phyloP scores from a whole-genome alignment of 1,284 basidiomycete genomes.

The Schizopora paradoxa region DNA sequence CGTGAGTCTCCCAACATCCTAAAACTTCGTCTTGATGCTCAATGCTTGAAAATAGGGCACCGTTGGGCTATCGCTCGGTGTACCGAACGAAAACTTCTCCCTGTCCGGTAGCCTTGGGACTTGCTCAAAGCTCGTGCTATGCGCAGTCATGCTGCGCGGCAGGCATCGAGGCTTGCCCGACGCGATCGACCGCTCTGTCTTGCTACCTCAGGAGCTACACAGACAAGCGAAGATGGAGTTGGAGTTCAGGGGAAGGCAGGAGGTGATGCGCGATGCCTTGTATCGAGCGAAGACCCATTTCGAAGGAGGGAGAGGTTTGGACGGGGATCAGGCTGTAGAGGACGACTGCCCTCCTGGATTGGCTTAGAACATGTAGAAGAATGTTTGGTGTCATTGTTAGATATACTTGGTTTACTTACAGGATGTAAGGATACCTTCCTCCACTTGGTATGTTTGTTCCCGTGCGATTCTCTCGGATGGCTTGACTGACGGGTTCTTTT shows the following conservation, averaged over 20 bases:
- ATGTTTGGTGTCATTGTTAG: too few species aligned
- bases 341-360: neutral
- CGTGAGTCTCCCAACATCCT: neutral
- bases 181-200: conserved; percentile 63
- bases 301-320: neutral
- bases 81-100: conserved; percentile 57
- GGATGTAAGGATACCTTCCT: too few species aligned
- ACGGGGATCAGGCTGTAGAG: neutral
- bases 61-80: conserved; percentile 69
- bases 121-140: conserved; percentile 71
- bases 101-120: conserved; percentile 60
- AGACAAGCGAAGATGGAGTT: conserved; percentile 1
- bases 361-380: too few species aligned
- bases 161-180: conserved; percentile 70
- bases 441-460: too few species aligned
- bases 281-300: neutral
- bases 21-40: neutral
- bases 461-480: too few species aligned
- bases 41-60: conserved; percentile 47
- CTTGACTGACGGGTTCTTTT: too few species aligned
- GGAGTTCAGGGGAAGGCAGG: neutral
- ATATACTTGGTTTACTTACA: too few species aligned
- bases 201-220: conserved; percentile 42
- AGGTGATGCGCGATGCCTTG: neutral
- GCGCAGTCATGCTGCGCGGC: conserved; percentile 72